Conservation (phyloP, 345 rosid species). For the Salix viminalis region DNA sequence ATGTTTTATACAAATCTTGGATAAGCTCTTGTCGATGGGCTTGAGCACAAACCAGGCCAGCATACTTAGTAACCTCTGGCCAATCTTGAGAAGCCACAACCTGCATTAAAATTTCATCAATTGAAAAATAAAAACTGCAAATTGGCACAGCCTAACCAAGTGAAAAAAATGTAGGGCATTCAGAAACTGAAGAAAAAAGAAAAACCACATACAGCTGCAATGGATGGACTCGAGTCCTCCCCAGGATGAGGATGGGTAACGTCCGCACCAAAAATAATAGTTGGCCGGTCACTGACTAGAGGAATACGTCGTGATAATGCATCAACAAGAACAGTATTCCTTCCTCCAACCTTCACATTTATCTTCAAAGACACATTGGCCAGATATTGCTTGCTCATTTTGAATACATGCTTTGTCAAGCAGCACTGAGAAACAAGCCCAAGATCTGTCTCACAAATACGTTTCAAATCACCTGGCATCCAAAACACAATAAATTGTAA, state of each 20-base stretch:
- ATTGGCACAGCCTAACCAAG: background rate
- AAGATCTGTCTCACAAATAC: slow-evolving; percentile 97
- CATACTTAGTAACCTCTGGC: slow-evolving; percentile 98
- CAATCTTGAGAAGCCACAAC: slow-evolving; percentile 99
- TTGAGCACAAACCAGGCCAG: slow-evolving; percentile 97
- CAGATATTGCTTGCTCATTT: slow-evolving; percentile 80
- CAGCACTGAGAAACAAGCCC: slow-evolving; percentile 98
- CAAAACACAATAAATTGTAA: background rate
- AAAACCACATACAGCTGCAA: slow-evolving; percentile 72
- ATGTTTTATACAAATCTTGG: slow-evolving; percentile 85
- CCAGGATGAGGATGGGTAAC: slow-evolving; percentile 99
- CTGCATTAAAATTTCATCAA: slow-evolving; percentile 30
- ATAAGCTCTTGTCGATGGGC: slow-evolving; percentile 99
- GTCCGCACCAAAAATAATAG: slow-evolving; percentile 98
- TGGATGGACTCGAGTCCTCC: slow-evolving; percentile 98
- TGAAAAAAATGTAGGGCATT: background rate
- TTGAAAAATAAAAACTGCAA: background rate
- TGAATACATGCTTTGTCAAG: slow-evolving; percentile 81
- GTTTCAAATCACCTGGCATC: slow-evolving; percentile 83
- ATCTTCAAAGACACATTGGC: slow-evolving; percentile 95
- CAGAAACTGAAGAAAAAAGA: background rate
- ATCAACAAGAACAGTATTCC: slow-evolving; percentile 94
- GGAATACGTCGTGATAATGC: slow-evolving; percentile 90
- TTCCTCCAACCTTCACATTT: slow-evolving; percentile 97
- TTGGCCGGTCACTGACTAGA: slow-evolving; percentile 87